A percentile compares a stretch with the other conserved stretches of the same genome.
These are phyloP conservation scores for Bocquillonia castaneifolia DNA, from an alignment of 441 rosid genomes.

Conservation along the genomic window DNA sequence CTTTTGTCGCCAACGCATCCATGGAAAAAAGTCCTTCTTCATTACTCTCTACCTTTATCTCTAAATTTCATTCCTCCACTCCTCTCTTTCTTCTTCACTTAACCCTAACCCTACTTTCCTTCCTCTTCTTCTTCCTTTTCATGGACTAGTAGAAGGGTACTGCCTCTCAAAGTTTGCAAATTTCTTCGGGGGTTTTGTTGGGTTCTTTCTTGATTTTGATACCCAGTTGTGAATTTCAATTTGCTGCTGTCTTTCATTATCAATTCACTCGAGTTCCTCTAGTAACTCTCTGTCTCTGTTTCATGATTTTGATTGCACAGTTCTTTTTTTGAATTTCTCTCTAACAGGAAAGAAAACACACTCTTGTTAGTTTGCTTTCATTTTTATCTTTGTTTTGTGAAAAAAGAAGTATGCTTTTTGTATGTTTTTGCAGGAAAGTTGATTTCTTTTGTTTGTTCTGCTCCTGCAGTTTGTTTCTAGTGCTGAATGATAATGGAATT, in stretches of 20 bases:
- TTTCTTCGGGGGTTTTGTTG: slow-evolving; percentile 25
- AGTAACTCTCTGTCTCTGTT: slow-evolving; percentile 34
- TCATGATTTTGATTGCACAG: slow-evolving; percentile 12
- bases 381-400: background rate
- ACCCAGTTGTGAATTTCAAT: slow-evolving; percentile 30
- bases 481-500: background rate
- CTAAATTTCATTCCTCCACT: slow-evolving; percentile 23
- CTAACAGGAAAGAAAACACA: background rate
- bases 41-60: slow-evolving; percentile 32
- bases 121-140: slow-evolving; percentile 26
- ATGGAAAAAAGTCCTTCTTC: slow-evolving; percentile 30
- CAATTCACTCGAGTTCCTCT: slow-evolving; percentile 19
- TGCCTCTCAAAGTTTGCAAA: slow-evolving; percentile 18
- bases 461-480: background rate
- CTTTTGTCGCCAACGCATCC: slow-evolving; percentile 49
- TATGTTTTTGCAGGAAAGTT: background rate
- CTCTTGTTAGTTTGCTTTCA: background rate
- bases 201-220: slow-evolving; percentile 21
- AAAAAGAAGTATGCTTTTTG: background rate
- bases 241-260: slow-evolving; percentile 22
- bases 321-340: slow-evolving; percentile 16
- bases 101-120: slow-evolving; percentile 27
- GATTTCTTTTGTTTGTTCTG: background rate
- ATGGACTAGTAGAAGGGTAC: slow-evolving; percentile 25
- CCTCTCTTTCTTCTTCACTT: slow-evolving; percentile 7